Evolutionary conservation across 306 rosid species (phyloP).

Genomic region (Quercus ilex): DNA sequence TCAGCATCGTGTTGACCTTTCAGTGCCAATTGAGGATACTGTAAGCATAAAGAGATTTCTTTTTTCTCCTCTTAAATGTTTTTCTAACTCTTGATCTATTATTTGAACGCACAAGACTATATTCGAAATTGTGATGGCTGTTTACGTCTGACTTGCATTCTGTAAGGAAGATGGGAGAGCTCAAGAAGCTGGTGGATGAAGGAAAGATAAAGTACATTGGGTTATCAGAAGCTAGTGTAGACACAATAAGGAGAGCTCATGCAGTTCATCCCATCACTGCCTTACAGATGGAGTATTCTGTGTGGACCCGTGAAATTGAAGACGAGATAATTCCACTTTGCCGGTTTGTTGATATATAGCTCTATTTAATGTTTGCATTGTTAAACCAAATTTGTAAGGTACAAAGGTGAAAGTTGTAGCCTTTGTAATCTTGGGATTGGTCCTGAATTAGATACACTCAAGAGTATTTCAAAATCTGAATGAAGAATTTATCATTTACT

Average conservation of each 20-base stretch:
- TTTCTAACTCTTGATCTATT: neutral
- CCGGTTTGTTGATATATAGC: constrained; percentile 34
- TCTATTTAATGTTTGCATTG: neutral
- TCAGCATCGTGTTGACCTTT: constrained; percentile 55
- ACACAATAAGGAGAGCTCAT: constrained; percentile 65
- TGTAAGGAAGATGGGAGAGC: constrained; percentile 52
- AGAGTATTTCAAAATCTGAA: neutral
- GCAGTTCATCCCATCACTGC: constrained; percentile 80
- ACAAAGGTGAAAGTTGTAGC: neutral
- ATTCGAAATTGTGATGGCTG: neutral
- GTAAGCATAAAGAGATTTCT: constrained; percentile 32
- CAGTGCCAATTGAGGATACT: constrained; percentile 76
- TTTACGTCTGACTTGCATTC: neutral
- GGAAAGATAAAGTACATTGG: constrained; percentile 66
- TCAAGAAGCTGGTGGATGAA: constrained; percentile 57
- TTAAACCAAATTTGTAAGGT: neutral
- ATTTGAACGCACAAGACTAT: neutral
- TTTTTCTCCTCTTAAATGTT: neutral
- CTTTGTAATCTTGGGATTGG: neutral
- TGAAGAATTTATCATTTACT: neutral
- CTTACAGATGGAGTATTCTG: constrained; percentile 71
- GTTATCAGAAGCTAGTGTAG: constrained; percentile 53
- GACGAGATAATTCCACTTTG: constrained; percentile 63
- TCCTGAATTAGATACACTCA: neutral
- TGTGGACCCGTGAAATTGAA: constrained; percentile 69